A percentile compares a stretch with the other conserved stretches of the same genome.
These are phyloP conservation scores for Paulownia fortunei DNA, from an alignment of 257 asterid genomes.

Conservation along the genomic window DNA sequence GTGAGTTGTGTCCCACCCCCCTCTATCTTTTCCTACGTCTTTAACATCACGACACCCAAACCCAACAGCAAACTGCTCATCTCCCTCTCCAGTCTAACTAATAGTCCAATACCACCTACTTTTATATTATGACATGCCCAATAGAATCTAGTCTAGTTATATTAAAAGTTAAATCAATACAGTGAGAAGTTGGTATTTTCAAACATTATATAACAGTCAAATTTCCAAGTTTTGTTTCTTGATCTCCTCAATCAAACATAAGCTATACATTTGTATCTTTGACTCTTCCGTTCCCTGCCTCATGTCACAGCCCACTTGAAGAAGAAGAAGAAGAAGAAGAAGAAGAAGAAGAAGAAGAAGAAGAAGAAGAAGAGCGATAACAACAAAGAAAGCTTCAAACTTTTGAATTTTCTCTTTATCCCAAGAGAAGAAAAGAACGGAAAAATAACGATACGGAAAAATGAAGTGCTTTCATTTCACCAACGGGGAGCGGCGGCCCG, in stretches of 20 bases:
- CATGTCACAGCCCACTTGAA: slow-evolving; percentile 19
- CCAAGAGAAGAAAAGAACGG: neutral
- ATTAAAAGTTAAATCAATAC: neutral
- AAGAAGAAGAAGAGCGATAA: neutral
- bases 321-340: neutral
- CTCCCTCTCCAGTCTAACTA: neutral
- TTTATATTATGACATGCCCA: neutral
- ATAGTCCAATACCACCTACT: slow-evolving; percentile 25
- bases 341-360: too few relatives aligned
- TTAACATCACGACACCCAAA: slow-evolving; percentile 20
- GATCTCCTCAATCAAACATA: slow-evolving; percentile 27
- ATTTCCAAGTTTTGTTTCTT: slow-evolving; percentile 31
- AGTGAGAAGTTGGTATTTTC: neutral
- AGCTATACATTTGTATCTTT: slow-evolving; percentile 17
- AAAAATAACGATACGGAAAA: neutral
- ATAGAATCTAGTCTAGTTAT: neutral
- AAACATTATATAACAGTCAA: slow-evolving; percentile 31
- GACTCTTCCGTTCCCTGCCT: slow-evolving; percentile 36
- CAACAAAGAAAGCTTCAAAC: neutral
- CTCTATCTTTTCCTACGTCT: neutral
- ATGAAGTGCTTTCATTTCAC: slow-evolving; percentile 94
- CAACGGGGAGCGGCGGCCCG: slow-evolving; percentile 50
- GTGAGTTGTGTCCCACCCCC: slow-evolving; percentile 24
- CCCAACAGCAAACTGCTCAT: slow-evolving; percentile 25
- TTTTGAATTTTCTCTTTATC: neutral